Conservation (phyloP, 768 basidiomycete species). For the Podaxis rugospora region DNA sequence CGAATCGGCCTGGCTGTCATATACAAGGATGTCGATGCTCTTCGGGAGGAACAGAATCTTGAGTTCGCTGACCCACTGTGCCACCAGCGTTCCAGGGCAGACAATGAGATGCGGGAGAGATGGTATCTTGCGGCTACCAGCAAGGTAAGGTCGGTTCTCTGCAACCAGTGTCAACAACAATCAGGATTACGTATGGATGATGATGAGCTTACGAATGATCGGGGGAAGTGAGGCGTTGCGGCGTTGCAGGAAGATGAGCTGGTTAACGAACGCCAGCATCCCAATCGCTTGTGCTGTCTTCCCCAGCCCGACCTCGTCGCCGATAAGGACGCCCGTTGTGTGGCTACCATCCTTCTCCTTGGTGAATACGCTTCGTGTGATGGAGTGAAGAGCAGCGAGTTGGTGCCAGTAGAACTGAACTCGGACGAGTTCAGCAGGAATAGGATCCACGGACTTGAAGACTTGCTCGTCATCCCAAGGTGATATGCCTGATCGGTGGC, state of each 20-base stretch:
- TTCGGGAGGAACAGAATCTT: conserved; percentile 12
- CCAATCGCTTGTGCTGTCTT: neutral
- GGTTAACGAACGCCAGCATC: neutral
- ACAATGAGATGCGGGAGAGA: neutral
- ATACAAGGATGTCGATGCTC: conserved; percentile 23
- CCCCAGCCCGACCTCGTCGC: neutral
- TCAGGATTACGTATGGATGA: neutral
- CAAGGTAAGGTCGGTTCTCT: neutral
- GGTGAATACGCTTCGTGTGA: neutral
- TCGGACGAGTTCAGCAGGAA: neutral
- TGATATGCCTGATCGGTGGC: neutral
- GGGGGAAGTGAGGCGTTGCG: neutral
- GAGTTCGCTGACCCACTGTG: conserved; percentile 20
- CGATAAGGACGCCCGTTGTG: neutral
- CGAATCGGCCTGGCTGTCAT: conserved; percentile 7
- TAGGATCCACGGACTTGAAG: neutral
- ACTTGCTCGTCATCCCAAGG: neutral
- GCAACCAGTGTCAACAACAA: too few relatives aligned
- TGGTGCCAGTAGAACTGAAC: neutral
- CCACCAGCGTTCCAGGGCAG: conserved; percentile 18
- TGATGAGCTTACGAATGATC: neutral
- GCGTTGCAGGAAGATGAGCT: neutral
- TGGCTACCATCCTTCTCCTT: neutral
- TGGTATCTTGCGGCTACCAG: neutral
- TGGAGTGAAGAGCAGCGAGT: neutral